These are phyloP conservation scores for Areca catechu DNA, from an alignment of 176 grass and related monocot genomes.

Conservation along the genomic window DNA sequence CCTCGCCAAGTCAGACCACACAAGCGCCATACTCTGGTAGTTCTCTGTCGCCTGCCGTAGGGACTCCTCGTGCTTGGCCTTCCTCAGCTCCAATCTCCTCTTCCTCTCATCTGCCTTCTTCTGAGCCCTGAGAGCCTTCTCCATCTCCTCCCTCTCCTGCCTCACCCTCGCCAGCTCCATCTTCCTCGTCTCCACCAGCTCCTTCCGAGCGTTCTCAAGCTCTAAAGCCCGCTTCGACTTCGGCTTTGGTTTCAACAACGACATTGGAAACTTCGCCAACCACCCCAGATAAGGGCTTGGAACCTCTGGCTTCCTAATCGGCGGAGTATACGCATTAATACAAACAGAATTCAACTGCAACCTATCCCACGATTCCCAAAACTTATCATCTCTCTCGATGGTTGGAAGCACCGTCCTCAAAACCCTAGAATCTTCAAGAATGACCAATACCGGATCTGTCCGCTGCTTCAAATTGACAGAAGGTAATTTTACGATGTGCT, in stretches of 20 bases:
- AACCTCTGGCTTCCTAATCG: constrained; percentile 10
- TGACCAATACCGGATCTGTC: constrained; percentile 3
- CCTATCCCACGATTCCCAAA: constrained; percentile 24
- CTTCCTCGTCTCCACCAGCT: constrained; percentile 9
- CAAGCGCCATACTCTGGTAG: constrained; percentile 13
- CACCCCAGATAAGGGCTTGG: constrained; percentile 22
- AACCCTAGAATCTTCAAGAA: constrained; percentile 22
- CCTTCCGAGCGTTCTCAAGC: constrained; percentile 23
- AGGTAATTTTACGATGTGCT: constrained; percentile 20
- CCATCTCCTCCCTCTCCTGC: constrained; percentile 17
- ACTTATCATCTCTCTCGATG: constrained; percentile 13
- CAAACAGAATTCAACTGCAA: constrained; percentile 24
- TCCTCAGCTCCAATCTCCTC: constrained; percentile 7
- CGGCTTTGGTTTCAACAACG: constrained; percentile 16
- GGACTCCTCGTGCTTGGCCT: constrained; percentile 17
- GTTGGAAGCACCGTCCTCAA: constrained; percentile 19
- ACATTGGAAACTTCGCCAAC: constrained; percentile 11
- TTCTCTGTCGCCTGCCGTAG: constrained; percentile 20
- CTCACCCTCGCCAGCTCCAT: constrained; percentile 5
- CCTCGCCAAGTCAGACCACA: constrained; percentile 20
- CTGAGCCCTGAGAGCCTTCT: constrained; percentile 13
- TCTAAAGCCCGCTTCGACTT: constrained; percentile 21
- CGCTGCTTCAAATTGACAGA: constrained; percentile 10
- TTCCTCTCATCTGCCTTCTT: constrained; percentile 22
- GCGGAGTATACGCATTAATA: constrained; percentile 25